phyloP scores from a whole-genome alignment of 108 stramenopile genomes.

The Skeletonema grethae region DNA sequence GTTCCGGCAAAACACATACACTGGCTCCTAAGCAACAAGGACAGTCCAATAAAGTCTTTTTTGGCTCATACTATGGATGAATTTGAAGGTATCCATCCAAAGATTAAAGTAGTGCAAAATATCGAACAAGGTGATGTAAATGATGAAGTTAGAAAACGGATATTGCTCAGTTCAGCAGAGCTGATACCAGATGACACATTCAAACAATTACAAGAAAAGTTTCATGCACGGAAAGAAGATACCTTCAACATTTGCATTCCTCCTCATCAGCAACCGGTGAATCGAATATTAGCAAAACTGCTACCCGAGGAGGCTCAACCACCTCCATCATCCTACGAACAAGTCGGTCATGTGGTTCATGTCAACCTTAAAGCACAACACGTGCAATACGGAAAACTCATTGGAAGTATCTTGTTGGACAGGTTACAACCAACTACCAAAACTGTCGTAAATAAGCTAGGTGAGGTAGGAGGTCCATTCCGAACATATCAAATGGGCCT shows the following conservation, averaged over 20 bases:
- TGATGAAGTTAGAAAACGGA: slow-evolving; percentile 34
- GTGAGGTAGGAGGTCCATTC: slow-evolving; percentile 87
- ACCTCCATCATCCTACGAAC: slow-evolving; percentile 90
- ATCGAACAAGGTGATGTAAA: slow-evolving; percentile 18
- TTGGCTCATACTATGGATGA: slow-evolving; percentile 56
- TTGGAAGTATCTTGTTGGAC: slow-evolving; percentile 92
- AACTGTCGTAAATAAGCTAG: slow-evolving; percentile 96
- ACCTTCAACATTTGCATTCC: slow-evolving; percentile 39
- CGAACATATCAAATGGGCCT: slow-evolving; percentile 94
- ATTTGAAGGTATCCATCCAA: slow-evolving; percentile 64
- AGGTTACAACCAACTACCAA: slow-evolving; percentile 63
- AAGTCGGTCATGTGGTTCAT: slow-evolving; percentile 95
- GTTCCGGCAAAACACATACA: slow-evolving; percentile 44
- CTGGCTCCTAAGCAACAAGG: slow-evolving; percentile 34
- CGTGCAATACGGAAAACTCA: slow-evolving; percentile 80
- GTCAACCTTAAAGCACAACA: slow-evolving; percentile 87
- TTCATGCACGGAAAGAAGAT: slow-evolving; percentile 5
- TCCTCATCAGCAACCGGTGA: slow-evolving; percentile 64
- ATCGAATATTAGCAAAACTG: slow-evolving; percentile 64
- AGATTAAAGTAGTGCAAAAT: slow-evolving; percentile 66
- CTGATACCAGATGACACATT: not conserved
- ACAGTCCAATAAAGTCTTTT: slow-evolving; percentile 47
- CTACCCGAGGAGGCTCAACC: slow-evolving; percentile 62
- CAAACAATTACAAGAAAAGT: slow-evolving; percentile 1
- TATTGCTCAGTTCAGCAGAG: slow-evolving; percentile 32